These are phyloP conservation scores for Paraurostyla sp. DNA, from an alignment of 73 alveolate genomes.

Conservation along the genomic window DNA sequence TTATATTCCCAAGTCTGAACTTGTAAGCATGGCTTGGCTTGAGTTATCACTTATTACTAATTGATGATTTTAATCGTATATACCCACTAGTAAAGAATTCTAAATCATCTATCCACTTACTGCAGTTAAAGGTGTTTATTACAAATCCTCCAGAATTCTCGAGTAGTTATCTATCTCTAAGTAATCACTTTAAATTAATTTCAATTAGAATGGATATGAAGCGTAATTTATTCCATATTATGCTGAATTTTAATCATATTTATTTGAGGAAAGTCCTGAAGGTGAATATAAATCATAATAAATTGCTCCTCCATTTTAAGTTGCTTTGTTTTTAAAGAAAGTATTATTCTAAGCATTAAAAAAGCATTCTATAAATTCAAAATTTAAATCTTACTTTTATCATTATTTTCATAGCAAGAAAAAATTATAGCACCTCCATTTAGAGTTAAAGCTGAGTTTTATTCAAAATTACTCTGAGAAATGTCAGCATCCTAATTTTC, in stretches of 20 bases:
- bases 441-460: no score
- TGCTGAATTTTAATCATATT: not conserved
- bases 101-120: slow-evolving; percentile 8
- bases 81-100: not conserved
- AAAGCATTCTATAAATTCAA: no score
- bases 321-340: no score
- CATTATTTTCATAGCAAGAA: no score
- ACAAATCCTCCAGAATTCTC: not conserved
- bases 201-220: slow-evolving; percentile 8
- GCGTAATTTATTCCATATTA: slow-evolving; percentile 5
- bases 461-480: no score
- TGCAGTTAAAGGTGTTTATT: no score
- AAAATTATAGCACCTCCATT: no score
- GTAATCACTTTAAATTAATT: not conserved
- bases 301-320: slow-evolving; percentile 56
- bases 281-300: slow-evolving; percentile 36
- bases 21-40: not conserved
- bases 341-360: no score
- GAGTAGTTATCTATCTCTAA: not conserved
- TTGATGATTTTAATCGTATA: slow-evolving; percentile 29
- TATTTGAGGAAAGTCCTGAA: not conserved
- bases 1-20: not conserved
- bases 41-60: not conserved
- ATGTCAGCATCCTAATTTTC: no score
- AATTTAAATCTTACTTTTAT: no score